Base-by-base conservation (phyloP, 495 filamentous ascomycete species). In the Penicillium pancosmium region DNA sequence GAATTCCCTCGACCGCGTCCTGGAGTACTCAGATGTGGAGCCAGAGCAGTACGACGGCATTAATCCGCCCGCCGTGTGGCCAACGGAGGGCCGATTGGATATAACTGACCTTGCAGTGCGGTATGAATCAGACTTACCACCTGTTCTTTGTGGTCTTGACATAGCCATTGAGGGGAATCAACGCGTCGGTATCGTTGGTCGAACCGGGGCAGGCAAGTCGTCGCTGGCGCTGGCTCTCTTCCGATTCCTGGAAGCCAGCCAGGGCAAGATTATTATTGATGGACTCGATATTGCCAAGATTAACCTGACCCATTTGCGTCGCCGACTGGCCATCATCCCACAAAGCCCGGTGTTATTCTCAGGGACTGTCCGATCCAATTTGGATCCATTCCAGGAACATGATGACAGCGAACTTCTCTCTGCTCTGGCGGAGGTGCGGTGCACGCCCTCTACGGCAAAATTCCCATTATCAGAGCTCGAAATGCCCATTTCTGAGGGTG, bases 271-370 rank as follows among this genome's bases (percentile, higher is more conserved):
- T 53, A 59, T 89, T 0, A 86, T 96, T 38, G 92, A 96, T 64
- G 88, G 83, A 54, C 71, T 97, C 27, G 90, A 96, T 68, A 88
- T 96, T 60, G 83, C 88, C 19, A 71, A 73, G 55, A 91, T 96
- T 61, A 88, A 87, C 12, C 81, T 94, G 15, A 84, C 86, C 59
- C 86, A 92, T 68, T 80, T 97, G 48, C 83, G 92, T 27, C 84
- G 91, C 73, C 84, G 85, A 11, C 89, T 96, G 59, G 92, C 91
- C 3, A 93, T 96, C 72, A 91, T 97, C 36, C 92, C 92, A 10
- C 92, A 96, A 78, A 88, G 94, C 64, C 91, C 92, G 4, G 93
- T 90, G 0, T 80, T 97, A 1, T 96, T 97, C 71, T 88, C 84
- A 12, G 92, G 92, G 40, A 96, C 90, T 0, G 86, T 97, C 56